Percentiles rank a stretch among this genome's conserved stretches.
These are phyloP conservation scores for Arctium minus DNA, from an alignment of 129 eudicot genomes.

Conservation along the genomic window DNA sequence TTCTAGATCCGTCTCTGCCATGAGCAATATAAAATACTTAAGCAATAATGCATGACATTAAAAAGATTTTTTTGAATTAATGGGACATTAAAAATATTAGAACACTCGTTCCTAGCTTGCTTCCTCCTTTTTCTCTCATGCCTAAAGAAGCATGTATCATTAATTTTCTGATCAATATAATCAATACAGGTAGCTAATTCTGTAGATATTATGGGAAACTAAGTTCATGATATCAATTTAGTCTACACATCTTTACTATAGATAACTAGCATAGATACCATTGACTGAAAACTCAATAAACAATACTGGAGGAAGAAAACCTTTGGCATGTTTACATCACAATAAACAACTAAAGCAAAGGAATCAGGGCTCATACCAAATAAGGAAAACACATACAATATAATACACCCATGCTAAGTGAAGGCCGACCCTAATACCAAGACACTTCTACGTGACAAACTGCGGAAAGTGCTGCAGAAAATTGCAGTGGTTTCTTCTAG, in stretches of 20 bases:
- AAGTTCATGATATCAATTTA: not conserved
- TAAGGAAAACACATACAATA: not conserved
- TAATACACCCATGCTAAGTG: not conserved
- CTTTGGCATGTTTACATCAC: not conserved
- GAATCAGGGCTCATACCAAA: not conserved
- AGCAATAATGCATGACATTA: not conserved
- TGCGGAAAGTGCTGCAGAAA: not conserved
- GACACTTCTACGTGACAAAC: not conserved
- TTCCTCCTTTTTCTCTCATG: not conserved
- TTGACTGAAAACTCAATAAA: not conserved
- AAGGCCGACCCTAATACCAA: not conserved
- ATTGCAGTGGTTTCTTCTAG: not conserved
- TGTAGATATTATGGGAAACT: not conserved
- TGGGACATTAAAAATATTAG: not conserved
- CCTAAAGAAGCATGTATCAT: not conserved
- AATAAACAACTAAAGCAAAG: not conserved
- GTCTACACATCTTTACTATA: not conserved
- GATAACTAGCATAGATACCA: not conserved
- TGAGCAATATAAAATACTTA: not conserved
- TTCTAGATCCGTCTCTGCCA: not conserved
- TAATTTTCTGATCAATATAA: not conserved
- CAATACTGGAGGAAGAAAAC: not conserved
- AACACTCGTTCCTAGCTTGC: not conserved
- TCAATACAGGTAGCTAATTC: not conserved
- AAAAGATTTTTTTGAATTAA: no score